Conservation (phyloP, 2,329 filamentous ascomycete genomes). For the Diaporthe humulicola region DNA sequence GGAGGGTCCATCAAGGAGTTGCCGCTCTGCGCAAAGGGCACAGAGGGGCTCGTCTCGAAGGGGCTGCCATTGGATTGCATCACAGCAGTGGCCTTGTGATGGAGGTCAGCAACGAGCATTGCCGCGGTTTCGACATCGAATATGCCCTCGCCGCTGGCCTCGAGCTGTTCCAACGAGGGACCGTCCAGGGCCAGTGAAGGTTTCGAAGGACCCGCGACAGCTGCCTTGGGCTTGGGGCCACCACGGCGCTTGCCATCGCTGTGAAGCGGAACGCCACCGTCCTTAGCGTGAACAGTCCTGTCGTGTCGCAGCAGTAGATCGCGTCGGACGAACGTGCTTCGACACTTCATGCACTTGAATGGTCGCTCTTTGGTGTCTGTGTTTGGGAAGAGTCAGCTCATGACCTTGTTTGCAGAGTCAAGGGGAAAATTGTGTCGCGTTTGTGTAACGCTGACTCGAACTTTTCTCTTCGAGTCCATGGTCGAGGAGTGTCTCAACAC, state of each 20-base stretch:
- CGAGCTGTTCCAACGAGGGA: slow-evolving; percentile 90
- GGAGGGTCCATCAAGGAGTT: slow-evolving; percentile 79
- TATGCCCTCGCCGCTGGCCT: slow-evolving; percentile 88
- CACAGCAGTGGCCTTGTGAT: slow-evolving; percentile 88
- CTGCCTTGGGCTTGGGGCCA: slow-evolving; percentile 73
- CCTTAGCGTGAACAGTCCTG: slow-evolving; percentile 97
- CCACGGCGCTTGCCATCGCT: slow-evolving; percentile 93
- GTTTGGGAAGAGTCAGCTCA: slow-evolving; percentile 28
- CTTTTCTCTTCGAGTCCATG: not conserved
- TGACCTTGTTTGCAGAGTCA: not conserved
- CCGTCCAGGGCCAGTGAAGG: slow-evolving; percentile 85
- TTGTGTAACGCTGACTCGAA: slow-evolving; percentile 31
- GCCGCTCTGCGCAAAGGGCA: slow-evolving; percentile 80
- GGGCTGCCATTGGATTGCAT: slow-evolving; percentile 71
- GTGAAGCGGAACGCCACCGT: slow-evolving; percentile 92
- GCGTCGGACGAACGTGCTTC: slow-evolving; percentile 97
- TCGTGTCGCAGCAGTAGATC: slow-evolving; percentile 97
- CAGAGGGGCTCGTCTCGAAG: slow-evolving; percentile 70
- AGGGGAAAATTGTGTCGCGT: not conserved
- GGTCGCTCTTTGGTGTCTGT: slow-evolving; percentile 98
- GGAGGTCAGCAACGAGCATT: slow-evolving; percentile 98
- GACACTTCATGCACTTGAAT: slow-evolving; percentile 98
- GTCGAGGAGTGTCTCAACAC: slow-evolving; percentile 29
- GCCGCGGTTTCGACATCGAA: slow-evolving; percentile 97
- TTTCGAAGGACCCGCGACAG: slow-evolving; percentile 78